Evolutionary conservation across 345 rosid genomes (phyloP), one percentile per base, ranked within the genome.

Genomic region (Punica granatum): DNA sequence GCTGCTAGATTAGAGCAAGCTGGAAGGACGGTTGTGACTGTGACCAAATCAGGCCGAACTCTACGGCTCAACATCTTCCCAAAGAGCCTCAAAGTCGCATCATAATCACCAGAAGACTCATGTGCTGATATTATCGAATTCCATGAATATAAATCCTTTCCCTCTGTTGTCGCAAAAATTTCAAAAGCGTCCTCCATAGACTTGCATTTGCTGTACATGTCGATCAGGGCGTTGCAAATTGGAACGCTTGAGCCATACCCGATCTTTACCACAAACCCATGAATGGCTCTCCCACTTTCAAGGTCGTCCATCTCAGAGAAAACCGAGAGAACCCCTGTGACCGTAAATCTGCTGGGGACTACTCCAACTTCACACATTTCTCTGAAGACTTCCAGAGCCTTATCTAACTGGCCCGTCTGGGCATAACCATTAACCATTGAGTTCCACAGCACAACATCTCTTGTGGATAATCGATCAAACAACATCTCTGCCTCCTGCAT

Each of bases 141-240:
- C 89, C 91, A 88, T 7, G 94, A 79, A 70, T 78, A 81, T 6
- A 71, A 42, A 42, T 88, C 94, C 72, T 76, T 78, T 67, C 75
- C 77, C 16, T 63, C 66, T 80, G 86, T 83, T 64, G 63, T 77
- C 68, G 78, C 75, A 49, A 86, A 88, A 62, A 84, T 79, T 39
- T 31, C 42, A 25, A 72, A 35, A 15, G 89, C 88, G 33, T 76
- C 85, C 53, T 59, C 70, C n/a, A 80, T 28, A 71, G 73, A 64
- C 32, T 79, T 80, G 70, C 88, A 77, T 78, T 88, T 88, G 12
- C 89, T 87, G 73, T 88, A 86, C 89, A 86, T 77, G 81, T 88
- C 87, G 76, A 88, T 80, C 78, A 88, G 72, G 0, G 90, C 83
- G 71, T 78, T 83, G n/a, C 75, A 77, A 66, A 88, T 87, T 7